A percentile compares a stretch with the other conserved stretches of the same genome.
Conservation (phyloP, 768 basidiomycete species). For the Aureoboletus auriporus region DNA sequence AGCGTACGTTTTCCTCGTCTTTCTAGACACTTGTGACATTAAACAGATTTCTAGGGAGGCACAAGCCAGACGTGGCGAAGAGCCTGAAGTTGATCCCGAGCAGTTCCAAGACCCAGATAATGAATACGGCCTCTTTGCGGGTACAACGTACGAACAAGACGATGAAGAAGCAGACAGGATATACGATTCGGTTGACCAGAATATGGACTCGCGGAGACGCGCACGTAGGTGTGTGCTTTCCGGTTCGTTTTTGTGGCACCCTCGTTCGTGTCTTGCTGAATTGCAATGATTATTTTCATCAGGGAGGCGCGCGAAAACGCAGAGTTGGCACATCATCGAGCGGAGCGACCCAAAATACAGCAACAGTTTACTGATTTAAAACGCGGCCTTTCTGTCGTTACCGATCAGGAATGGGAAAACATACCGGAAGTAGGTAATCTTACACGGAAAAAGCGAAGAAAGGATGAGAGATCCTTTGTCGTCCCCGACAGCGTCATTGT, state of each 20-base stretch:
- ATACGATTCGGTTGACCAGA: slow-evolving; percentile 86
- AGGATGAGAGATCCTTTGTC: slow-evolving; percentile 81
- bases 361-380: slow-evolving; percentile 96
- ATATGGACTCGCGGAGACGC: slow-evolving; percentile 84
- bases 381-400: slow-evolving; percentile 78
- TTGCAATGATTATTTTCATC: not conserved
- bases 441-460: slow-evolving; percentile 84
- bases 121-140: slow-evolving; percentile 93
- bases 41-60: slow-evolving; percentile 59
- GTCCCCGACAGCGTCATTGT: slow-evolving; percentile 93
- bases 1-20: slow-evolving; percentile 52
- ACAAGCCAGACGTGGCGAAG: slow-evolving; percentile 82
- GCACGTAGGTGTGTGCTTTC: slow-evolving; percentile 64
- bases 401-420: slow-evolving; percentile 90
- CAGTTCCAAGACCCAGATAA: slow-evolving; percentile 97
- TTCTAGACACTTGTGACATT: not conserved
- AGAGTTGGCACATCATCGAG: slow-evolving; percentile 72
- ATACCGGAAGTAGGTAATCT: slow-evolving; percentile 97
- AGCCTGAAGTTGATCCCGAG: slow-evolving; percentile 82
- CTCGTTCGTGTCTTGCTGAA: not conserved
- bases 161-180: slow-evolving; percentile 97
- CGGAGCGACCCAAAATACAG: slow-evolving; percentile 91
- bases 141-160: slow-evolving; percentile 93
- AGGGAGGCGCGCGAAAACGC: slow-evolving; percentile 76
- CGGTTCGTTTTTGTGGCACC: slow-evolving; percentile 35